These are phyloP conservation scores for Aspergillus kassunensis DNA, from an alignment of 495 filamentous ascomycete species.

Conservation along the genomic window DNA sequence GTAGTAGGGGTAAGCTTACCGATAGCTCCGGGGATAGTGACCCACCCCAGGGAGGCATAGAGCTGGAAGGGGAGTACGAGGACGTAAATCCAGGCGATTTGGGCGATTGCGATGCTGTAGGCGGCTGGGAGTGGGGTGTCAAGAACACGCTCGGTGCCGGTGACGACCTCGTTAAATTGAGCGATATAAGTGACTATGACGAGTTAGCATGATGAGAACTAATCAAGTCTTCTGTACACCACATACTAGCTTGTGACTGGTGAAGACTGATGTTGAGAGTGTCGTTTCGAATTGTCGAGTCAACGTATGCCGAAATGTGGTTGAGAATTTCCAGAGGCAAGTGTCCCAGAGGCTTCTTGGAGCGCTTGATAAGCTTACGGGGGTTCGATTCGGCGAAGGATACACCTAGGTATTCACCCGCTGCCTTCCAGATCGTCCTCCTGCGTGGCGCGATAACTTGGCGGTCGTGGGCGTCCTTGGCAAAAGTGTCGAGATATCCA, in stretches of 20 bases:
- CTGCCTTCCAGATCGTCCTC: constrained; percentile 54
- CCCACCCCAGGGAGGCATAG: constrained; percentile 55
- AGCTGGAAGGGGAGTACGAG: constrained; percentile 83
- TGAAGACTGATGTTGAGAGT: constrained; percentile 49
- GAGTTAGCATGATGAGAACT: constrained; percentile 2
- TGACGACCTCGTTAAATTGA: constrained; percentile 67
- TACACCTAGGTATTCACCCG: constrained; percentile 67
- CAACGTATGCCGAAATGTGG: constrained; percentile 63
- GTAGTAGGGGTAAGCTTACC: constrained; percentile 32
- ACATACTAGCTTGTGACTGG: constrained; percentile 44
- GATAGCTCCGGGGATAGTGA: constrained; percentile 82
- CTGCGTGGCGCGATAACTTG: constrained; percentile 37
- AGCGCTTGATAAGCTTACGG: constrained; percentile 63
- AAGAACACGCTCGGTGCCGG: constrained; percentile 74
- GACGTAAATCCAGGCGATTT: constrained; percentile 87
- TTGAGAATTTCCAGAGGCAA: constrained; percentile 74
- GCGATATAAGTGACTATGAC: constrained; percentile 30
- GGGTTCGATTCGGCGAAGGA: constrained; percentile 71
- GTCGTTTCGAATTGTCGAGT: constrained; percentile 51
- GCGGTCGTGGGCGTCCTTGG: constrained; percentile 58
- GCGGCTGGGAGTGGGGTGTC: constrained; percentile 81
- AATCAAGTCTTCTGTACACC: background rate
- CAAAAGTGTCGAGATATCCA: constrained; percentile 51
- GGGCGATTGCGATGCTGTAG: constrained; percentile 80
- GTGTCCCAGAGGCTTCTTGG: constrained; percentile 63